Percentiles rank a stretch among this genome's conserved stretches.
phyloP scores from a whole-genome alignment of 2,329 filamentous ascomycete genomes.

The Lachnellula cervina region DNA sequence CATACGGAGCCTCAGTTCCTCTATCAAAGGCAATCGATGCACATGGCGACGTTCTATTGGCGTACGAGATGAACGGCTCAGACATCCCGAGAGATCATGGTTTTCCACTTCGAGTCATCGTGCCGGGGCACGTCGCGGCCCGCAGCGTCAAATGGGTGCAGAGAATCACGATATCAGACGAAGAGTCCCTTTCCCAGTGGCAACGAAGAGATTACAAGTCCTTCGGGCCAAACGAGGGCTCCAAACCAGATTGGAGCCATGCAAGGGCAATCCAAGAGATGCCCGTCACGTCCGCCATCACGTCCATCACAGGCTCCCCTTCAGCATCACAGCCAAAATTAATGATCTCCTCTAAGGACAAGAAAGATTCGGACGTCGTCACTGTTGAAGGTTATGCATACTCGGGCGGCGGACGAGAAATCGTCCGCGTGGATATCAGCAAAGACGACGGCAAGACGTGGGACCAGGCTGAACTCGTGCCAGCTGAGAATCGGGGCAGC shows the following conservation, averaged over 20 bases:
- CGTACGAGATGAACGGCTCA: conserved; percentile 43
- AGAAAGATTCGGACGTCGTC: neutral
- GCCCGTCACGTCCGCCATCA: conserved; percentile 63
- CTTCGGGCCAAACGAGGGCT: conserved; percentile 57
- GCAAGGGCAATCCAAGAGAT: conserved; percentile 63
- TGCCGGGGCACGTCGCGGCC: conserved; percentile 42
- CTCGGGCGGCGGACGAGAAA: conserved; percentile 44
- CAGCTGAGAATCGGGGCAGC: conserved; percentile 43
- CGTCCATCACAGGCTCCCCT: conserved; percentile 48
- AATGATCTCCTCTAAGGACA: too few relatives aligned
- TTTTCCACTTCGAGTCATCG: conserved; percentile 37
- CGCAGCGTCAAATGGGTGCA: conserved; percentile 45
- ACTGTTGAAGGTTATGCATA: conserved; percentile 45
- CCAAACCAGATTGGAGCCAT: conserved; percentile 55
- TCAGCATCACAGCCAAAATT: conserved; percentile 37
- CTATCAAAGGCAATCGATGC: conserved; percentile 45
- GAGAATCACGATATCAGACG: conserved; percentile 37
- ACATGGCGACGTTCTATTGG: conserved; percentile 44
- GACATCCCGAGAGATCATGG: conserved; percentile 42
- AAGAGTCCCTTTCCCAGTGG: conserved; percentile 42
- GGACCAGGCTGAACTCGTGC: conserved; percentile 55
- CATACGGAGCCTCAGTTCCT: conserved; percentile 34
- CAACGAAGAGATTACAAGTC: conserved; percentile 61
- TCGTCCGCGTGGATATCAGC: conserved; percentile 45
- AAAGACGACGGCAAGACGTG: conserved; percentile 44